phyloP scores from a whole-genome alignment of 2,329 filamentous ascomycete species.

The Aspergillus hiratsukae region DNA sequence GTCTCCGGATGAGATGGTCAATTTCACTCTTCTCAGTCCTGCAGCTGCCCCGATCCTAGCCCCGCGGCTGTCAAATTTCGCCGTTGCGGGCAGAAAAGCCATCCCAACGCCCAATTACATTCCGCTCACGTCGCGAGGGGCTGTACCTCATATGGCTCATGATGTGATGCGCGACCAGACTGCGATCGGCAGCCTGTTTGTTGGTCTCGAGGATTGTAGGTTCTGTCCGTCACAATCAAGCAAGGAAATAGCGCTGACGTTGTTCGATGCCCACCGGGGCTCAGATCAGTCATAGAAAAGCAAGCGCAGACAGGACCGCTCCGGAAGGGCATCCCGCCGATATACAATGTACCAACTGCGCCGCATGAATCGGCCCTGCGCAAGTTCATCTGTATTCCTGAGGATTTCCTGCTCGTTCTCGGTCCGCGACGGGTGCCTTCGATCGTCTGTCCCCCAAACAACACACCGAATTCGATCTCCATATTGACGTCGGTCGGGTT shows the following conservation, averaged over 20 bases:
- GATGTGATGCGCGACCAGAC: conserved; percentile 69
- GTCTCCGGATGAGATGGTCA: conserved; percentile 31
- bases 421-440: conserved; percentile 74
- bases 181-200: conserved; percentile 65
- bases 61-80: conserved; percentile 65
- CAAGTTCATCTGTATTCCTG: conserved; percentile 68
- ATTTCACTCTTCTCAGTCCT: conserved; percentile 34
- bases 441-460: conserved; percentile 63
- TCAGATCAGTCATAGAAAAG: conserved; percentile 58
- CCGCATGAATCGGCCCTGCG: conserved; percentile 59
- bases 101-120: conserved; percentile 81
- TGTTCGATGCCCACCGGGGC: conserved; percentile 25
- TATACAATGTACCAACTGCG: conserved; percentile 48
- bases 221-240: conserved; percentile 4
- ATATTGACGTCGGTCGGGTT: conserved; percentile 87
- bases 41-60: conserved; percentile 30
- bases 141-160: conserved; percentile 81
- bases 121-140: conserved; percentile 74
- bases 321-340: conserved; percentile 29
- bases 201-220: conserved; percentile 91
- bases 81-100: conserved; percentile 57
- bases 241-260: conserved; percentile 22
- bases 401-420: conserved; percentile 64
- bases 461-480: conserved; percentile 66
- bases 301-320: conserved; percentile 36